Conservation (phyloP, 2,329 filamentous ascomycete genomes). For the Penicillium hesseltinei region DNA sequence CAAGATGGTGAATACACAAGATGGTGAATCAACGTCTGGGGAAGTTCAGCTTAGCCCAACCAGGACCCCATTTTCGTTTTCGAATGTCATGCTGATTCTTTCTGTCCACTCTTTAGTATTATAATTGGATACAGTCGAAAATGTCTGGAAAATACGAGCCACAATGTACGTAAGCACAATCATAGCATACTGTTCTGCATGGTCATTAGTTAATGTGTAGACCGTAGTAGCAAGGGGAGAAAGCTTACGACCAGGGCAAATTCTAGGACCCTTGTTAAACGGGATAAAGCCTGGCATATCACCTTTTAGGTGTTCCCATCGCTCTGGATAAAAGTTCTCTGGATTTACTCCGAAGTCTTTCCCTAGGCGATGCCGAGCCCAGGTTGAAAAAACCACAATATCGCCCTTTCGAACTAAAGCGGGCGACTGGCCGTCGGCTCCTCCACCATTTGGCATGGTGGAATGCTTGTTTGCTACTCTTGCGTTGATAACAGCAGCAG, state of each 20-base stretch:
- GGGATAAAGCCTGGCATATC: not conserved
- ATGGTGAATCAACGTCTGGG: not conserved
- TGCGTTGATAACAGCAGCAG: not conserved
- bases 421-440: not conserved
- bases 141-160: constrained; percentile 13
- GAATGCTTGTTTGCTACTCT: constrained; percentile 1
- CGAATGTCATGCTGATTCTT: constrained; percentile 15
- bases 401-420: too few relatives aligned
- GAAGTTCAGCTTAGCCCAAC: constrained; percentile 6
- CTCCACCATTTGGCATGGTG: not conserved
- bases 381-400: not conserved
- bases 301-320: not conserved
- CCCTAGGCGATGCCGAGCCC: constrained; percentile 1
- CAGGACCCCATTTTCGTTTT: constrained; percentile 16
- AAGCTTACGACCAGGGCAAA: constrained; percentile 1
- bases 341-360: not conserved
- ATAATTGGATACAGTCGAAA: constrained; percentile 9
- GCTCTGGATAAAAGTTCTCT: not conserved
- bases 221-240: not conserved
- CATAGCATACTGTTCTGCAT: constrained; percentile 14
- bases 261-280: not conserved
- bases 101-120: constrained; percentile 10
- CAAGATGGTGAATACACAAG: not conserved
- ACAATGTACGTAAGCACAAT: constrained; percentile 16
- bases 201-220: not conserved